phyloP scores from a whole-genome alignment of 2,329 filamentous ascomycete species.

The Hypoxylon sp. region DNA sequence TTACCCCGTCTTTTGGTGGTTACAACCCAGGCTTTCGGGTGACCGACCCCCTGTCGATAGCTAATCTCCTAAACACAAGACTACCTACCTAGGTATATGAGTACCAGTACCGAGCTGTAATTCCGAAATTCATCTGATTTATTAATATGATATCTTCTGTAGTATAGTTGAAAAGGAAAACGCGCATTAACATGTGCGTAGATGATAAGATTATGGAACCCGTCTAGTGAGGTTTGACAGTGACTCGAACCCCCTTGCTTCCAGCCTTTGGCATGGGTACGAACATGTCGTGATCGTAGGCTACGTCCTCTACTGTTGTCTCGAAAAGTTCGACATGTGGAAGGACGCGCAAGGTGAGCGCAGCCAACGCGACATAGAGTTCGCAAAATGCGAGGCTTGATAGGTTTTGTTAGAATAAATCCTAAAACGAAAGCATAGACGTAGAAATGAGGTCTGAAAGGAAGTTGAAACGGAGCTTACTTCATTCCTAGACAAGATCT shows the following conservation, averaged over 20 bases:
- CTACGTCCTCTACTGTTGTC: constrained; percentile 51
- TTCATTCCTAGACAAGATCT: constrained; percentile 61
- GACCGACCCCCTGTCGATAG: background rate
- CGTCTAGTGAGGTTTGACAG: background rate
- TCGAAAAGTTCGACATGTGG: constrained; percentile 50
- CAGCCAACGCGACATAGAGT: constrained; percentile 48
- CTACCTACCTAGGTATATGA: too few relatives aligned
- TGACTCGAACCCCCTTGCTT: constrained; percentile 40
- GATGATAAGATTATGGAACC: background rate
- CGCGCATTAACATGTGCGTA: background rate
- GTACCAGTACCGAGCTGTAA: too few relatives aligned
- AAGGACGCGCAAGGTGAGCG: constrained; percentile 50
- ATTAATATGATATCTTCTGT: background rate
- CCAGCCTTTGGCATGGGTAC: constrained; percentile 41
- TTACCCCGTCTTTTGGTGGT: background rate
- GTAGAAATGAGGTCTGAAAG: background rate
- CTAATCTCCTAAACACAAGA: too few relatives aligned
- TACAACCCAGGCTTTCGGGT: background rate
- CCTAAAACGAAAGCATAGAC: background rate
- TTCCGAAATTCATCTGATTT: background rate
- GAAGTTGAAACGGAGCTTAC: constrained; percentile 43
- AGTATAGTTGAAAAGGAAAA: background rate
- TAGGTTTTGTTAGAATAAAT: constrained; percentile 1
- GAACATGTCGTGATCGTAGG: constrained; percentile 53
- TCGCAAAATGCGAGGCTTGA: constrained; percentile 47